Evolutionary conservation across 2,329 filamentous ascomycete species (phyloP).

Genomic region (Diaporthe humulicola): DNA sequence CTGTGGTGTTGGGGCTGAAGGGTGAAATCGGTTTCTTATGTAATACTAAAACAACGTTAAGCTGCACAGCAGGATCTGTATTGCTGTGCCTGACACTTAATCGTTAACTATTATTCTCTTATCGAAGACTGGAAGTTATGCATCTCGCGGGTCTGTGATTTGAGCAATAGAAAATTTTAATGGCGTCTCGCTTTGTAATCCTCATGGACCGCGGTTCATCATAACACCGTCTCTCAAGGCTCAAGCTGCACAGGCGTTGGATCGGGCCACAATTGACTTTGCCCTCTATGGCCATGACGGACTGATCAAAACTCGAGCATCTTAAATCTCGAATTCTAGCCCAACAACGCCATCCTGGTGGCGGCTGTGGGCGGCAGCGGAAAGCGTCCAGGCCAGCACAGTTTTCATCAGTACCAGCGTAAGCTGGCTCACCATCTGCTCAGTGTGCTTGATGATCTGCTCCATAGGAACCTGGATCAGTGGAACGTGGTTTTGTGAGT

Average conservation of each 20-base stretch:
- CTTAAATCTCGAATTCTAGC: not conserved
- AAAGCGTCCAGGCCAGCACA: not conserved
- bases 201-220: too few relatives aligned
- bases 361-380: not conserved
- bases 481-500: not conserved
- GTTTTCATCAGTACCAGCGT: not conserved
- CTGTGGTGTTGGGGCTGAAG: conserved; percentile 20
- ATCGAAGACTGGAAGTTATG: not conserved
- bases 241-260: too few relatives aligned
- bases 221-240: too few relatives aligned
- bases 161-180: not conserved
- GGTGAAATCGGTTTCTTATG: not conserved
- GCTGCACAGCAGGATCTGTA: conserved; percentile 15
- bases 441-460: not conserved
- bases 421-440: not conserved
- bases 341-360: not conserved
- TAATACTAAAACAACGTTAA: conserved; percentile 16
- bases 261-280: too few relatives aligned
- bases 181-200: too few relatives aligned
- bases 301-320: too few relatives aligned
- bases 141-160: too few relatives aligned
- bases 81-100: conserved; percentile 22
- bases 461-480: not conserved
- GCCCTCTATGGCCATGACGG: too few relatives aligned
- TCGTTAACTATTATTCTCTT: conserved; percentile 25